Evolutionary conservation across 2,329 filamentous ascomycete species (phyloP).

Genomic region (Orbilia quercus): DNA sequence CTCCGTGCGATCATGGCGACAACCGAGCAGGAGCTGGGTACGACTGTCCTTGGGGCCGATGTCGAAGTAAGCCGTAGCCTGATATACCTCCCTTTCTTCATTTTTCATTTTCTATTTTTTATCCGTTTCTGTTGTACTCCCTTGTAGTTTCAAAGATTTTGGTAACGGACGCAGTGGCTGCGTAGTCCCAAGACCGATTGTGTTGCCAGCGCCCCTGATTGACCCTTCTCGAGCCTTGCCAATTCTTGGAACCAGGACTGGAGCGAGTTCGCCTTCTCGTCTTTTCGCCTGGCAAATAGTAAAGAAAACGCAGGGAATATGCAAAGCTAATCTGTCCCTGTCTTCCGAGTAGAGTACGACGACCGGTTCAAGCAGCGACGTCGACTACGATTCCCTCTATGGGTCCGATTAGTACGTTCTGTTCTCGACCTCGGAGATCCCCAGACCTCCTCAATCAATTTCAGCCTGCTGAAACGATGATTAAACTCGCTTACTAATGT

Average conservation of each 20-base stretch:
- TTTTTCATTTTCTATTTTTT: too few relatives aligned
- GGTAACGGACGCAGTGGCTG: neutral
- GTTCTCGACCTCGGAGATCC: too few relatives aligned
- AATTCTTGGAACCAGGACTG: neutral
- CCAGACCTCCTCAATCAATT: neutral
- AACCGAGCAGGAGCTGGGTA: conserved; percentile 9
- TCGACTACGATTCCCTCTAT: conserved; percentile 51
- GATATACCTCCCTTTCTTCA: too few relatives aligned
- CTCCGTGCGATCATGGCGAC: conserved; percentile 32
- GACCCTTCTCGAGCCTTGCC: conserved; percentile 6
- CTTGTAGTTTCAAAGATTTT: too few relatives aligned
- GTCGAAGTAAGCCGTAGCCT: neutral
- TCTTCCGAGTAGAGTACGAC: conserved; percentile 24
- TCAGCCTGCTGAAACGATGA: too few relatives aligned
- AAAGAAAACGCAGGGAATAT: neutral
- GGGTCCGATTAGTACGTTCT: conserved; percentile 49
- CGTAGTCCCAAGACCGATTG: neutral
- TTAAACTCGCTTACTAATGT: neutral
- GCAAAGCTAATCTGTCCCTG: neutral
- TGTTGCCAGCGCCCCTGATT: conserved; percentile 7
- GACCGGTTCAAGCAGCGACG: conserved; percentile 16
- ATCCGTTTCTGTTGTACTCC: too few relatives aligned
- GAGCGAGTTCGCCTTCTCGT: conserved; percentile 5
- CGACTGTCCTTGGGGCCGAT: neutral
- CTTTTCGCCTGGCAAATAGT: neutral